Evolutionary conservation across 2,329 filamentous ascomycete species (phyloP), one percentile per base, ranked within the genome.

Genomic region (Xylaria sp.): DNA sequence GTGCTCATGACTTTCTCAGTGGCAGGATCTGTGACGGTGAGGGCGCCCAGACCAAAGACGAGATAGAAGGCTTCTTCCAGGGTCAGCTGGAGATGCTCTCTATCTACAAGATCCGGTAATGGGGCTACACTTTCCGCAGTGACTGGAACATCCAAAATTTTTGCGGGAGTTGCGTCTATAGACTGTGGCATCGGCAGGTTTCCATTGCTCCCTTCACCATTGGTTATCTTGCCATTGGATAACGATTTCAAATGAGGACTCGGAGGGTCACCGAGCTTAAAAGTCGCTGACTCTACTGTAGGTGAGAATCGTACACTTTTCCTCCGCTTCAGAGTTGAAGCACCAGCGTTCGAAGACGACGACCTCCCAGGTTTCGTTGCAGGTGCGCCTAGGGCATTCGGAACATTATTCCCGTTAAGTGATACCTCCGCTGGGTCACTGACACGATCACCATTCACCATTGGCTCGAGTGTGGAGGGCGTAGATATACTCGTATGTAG

Each of bases 41-140:
- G 85, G 3, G 88, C 88, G 0, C 95, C 95, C 0, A 99, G 84
- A 0, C 87, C 91, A 78, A 97, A 98, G 4, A 85, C 86, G 10
- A 99, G 86, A 79, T 97, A 99, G 81, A 98, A 97, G 0, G 94
- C 91, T 80, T 99, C 96, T 79, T 98, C 94, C 0, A 91, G 87
- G 2, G 91, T 94, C 9, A 99, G 85, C 78, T 98, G 96, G n/a
- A 98, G 89, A 77, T 98, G 94, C 76, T 99, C 96, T 81, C 82
- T 86, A 72, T 88, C 84, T 60, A 80, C 75, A 2, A 87, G 75
- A n/a, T 78, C 73, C 1, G 49, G 25, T 13, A 64, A 43, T 9
- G 36, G n/a, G 52, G 64, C 65, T 18, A 46, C 13, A 18, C 8
- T 64, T 25, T 39, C 36, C 12, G 64, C 23, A n/a, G 59, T n/a